phyloP scores from a whole-genome alignment of 2,329 filamentous ascomycete species.

The Aspergillus amoenus region DNA sequence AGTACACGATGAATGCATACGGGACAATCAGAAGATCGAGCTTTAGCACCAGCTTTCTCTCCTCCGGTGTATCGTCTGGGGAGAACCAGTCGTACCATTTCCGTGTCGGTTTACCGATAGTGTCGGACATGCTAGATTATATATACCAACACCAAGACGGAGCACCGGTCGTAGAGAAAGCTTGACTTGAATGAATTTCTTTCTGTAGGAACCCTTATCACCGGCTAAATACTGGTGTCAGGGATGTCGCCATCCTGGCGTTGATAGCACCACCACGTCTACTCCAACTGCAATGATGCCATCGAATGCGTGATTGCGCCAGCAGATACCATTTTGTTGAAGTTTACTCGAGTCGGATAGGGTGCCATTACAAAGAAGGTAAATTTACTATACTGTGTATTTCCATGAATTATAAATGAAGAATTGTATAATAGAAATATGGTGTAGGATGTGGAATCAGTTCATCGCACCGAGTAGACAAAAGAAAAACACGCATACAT shows the following conservation, averaged over 20 bases:
- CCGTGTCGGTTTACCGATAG: not conserved
- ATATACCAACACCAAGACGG: not conserved
- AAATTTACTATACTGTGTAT: not conserved
- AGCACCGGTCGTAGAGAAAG: not conserved
- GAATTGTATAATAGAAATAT: too few relatives aligned
- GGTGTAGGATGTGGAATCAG: too few relatives aligned
- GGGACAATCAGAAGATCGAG: slow-evolving; percentile 4
- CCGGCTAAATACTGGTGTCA: not conserved
- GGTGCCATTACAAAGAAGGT: not conserved
- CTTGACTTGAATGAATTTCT: not conserved
- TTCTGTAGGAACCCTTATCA: not conserved
- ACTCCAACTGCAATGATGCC: slow-evolving; percentile 2
- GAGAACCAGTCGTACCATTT: slow-evolving; percentile 4
- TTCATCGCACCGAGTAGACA: too few relatives aligned
- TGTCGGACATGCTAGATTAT: not conserved
- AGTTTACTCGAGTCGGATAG: too few relatives aligned
- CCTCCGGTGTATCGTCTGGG: not conserved
- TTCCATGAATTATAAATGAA: too few relatives aligned
- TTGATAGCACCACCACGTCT: slow-evolving; percentile 1
- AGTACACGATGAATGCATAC: slow-evolving; percentile 4
- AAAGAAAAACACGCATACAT: too few relatives aligned
- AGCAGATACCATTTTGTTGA: too few relatives aligned
- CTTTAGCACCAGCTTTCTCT: not conserved
- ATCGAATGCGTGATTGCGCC: not conserved
- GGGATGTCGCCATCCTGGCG: not conserved